phyloP scores from a whole-genome alignment of 192 early-diverging fungal species.

The Gigaspora rosea region DNA sequence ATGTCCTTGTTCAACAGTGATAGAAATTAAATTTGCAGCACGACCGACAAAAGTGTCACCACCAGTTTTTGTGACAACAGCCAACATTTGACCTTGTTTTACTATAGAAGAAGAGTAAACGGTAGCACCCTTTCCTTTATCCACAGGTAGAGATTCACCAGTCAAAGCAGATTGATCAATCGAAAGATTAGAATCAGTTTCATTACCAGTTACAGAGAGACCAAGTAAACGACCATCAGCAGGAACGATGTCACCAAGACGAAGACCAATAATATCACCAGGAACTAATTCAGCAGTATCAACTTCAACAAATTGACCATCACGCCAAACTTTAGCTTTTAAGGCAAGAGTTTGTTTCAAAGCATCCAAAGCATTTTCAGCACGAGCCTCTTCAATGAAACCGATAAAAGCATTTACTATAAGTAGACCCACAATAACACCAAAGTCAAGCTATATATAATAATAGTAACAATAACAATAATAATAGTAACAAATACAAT shows the following conservation, averaged over 20 bases:
- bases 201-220: slow-evolving; percentile 74
- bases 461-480: neutral
- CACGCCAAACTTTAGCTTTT: slow-evolving; percentile 80
- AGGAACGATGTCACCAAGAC: slow-evolving; percentile 93
- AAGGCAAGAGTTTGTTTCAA: slow-evolving; percentile 92
- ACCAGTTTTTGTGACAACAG: slow-evolving; percentile 93
- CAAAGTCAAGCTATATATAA: slow-evolving; percentile 68
- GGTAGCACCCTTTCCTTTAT: slow-evolving; percentile 77
- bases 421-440: slow-evolving; percentile 77
- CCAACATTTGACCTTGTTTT: slow-evolving; percentile 94
- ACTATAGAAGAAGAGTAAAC: slow-evolving; percentile 93
- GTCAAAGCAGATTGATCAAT: slow-evolving; percentile 95
- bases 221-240: slow-evolving; percentile 86
- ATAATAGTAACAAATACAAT: neutral
- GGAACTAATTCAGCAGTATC: slow-evolving; percentile 81
- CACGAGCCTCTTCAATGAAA: slow-evolving; percentile 91
- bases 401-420: slow-evolving; percentile 91
- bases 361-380: slow-evolving; percentile 93
- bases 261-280: slow-evolving; percentile 88
- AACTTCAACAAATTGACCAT: slow-evolving; percentile 72
- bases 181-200: slow-evolving; percentile 73
- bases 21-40: slow-evolving; percentile 89
- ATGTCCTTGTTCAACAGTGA: slow-evolving; percentile 91
- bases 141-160: slow-evolving; percentile 90
- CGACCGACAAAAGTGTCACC: slow-evolving; percentile 93